phyloP scores from a whole-genome alignment of 2,329 filamentous ascomycete genomes.

The Thermothelomyces thermophilus region DNA sequence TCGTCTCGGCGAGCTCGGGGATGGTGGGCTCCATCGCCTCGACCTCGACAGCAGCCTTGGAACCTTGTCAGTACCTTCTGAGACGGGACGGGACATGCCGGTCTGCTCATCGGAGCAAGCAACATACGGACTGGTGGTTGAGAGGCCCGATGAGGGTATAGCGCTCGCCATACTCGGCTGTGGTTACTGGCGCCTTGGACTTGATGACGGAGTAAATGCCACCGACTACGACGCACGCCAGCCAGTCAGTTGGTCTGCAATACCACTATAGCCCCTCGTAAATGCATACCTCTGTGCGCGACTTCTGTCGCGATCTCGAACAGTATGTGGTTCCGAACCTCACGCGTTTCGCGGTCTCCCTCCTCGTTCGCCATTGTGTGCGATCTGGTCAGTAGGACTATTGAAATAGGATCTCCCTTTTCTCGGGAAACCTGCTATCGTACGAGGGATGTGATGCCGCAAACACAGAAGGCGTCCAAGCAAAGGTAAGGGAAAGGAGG shows the following conservation, averaged over 20 bases:
- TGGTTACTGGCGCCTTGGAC: constrained; percentile 96
- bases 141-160: constrained; percentile 94
- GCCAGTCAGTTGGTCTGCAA: constrained; percentile 7
- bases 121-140: constrained; percentile 79
- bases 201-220: constrained; percentile 99
- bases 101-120: constrained; percentile 6
- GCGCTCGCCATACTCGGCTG: constrained; percentile 94
- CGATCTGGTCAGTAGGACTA: constrained; percentile 2
- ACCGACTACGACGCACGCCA: constrained; percentile 58
- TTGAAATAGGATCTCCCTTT: neutral
- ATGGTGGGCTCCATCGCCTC: constrained; percentile 83
- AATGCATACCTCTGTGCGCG: constrained; percentile 77
- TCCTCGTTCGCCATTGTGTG: constrained; percentile 40
- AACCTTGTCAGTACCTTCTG: constrained; percentile 22
- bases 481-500: too few relatives aligned
- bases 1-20: constrained; percentile 71
- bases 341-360: constrained; percentile 44
- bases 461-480: neutral
- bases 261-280: neutral
- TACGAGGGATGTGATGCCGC: constrained; percentile 1
- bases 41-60: constrained; percentile 93
- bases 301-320: constrained; percentile 98
- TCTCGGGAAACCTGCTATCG: neutral
- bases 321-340: constrained; percentile 91
- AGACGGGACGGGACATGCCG: neutral